Percentiles rank a stretch among this genome's conserved stretches.
Evolutionary conservation across 2,329 filamentous ascomycete genomes (phyloP).

Genomic region (Exutisphaerella laricina): DNA sequence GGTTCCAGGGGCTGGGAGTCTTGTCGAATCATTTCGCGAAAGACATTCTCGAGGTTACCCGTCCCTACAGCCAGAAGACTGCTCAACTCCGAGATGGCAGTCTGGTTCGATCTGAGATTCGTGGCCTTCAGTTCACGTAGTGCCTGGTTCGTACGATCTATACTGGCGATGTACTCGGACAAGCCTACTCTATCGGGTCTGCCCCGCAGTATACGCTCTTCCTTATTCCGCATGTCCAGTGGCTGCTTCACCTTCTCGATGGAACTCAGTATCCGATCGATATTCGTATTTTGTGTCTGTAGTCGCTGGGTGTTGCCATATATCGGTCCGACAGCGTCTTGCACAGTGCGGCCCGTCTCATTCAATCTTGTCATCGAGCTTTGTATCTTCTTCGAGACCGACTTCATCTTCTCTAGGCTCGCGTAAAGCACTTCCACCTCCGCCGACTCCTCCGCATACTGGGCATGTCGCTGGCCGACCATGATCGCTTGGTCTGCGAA

Average conservation of each 20-base stretch:
- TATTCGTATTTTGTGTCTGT: constrained; percentile 82
- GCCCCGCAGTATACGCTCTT: constrained; percentile 79
- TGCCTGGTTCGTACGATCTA: constrained; percentile 84
- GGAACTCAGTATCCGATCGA: constrained; percentile 76
- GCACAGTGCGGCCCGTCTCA: constrained; percentile 80
- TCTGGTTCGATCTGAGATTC: constrained; percentile 88
- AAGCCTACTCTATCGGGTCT: constrained; percentile 77
- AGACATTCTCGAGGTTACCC: constrained; percentile 75
- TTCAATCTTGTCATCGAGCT: constrained; percentile 78
- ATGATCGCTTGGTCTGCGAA: constrained; percentile 32
- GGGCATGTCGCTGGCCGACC: constrained; percentile 52
- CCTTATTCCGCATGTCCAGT: constrained; percentile 84
- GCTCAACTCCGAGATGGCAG: constrained; percentile 74
- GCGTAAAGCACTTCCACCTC: constrained; percentile 62
- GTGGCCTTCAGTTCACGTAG: constrained; percentile 77
- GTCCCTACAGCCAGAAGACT: constrained; percentile 73
- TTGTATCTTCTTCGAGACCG: constrained; percentile 93
- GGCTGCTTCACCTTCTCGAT: constrained; percentile 87
- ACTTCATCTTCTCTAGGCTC: constrained; percentile 82
- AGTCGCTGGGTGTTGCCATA: constrained; percentile 87
- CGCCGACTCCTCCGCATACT: constrained; percentile 60
- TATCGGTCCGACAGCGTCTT: constrained; percentile 86
- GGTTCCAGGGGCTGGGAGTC: constrained; percentile 79
- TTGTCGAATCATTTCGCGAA: constrained; percentile 71
- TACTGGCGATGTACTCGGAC: constrained; percentile 76